phyloP scores from a whole-genome alignment of 2,329 filamentous ascomycete genomes.

The Falciphora oryzae region DNA sequence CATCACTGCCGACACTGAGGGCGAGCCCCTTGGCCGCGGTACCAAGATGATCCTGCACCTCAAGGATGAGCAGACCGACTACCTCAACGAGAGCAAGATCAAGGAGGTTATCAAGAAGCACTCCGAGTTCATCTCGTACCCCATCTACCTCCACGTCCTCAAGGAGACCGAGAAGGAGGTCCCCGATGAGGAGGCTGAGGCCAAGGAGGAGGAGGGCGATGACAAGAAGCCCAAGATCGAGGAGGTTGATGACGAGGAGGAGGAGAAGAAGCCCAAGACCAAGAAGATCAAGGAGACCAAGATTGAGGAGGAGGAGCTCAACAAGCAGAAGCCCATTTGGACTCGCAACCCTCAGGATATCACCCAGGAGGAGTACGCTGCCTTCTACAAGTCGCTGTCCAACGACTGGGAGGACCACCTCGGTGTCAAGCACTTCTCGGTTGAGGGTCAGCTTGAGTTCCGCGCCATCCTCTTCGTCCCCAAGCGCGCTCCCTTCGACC shows the following conservation, averaged over 20 bases:
- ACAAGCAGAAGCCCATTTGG: conserved; percentile 99
- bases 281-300: conserved; percentile 99
- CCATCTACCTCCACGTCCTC: conserved; percentile 98
- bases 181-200: conserved; percentile 88
- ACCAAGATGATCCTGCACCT: conserved; percentile 98
- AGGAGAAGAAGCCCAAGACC: conserved; percentile 93
- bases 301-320: conserved; percentile 98
- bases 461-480: conserved; percentile 98
- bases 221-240: conserved; percentile 96
- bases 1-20: conserved; percentile 83
- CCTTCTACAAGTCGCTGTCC: conserved; percentile 99
- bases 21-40: conserved; percentile 85
- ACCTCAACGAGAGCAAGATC: conserved; percentile 97
- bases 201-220: conserved; percentile 66
- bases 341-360: conserved; percentile 97
- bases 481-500: conserved; percentile 98
- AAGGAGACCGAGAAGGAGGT: conserved; percentile 99
- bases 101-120: conserved; percentile 99
- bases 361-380: conserved; percentile 89
- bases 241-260: conserved; percentile 80
- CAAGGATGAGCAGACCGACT: conserved; percentile 98
- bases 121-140: conserved; percentile 99
- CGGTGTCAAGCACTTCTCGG: conserved; percentile 99
- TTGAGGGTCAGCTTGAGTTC: conserved; percentile 99
- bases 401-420: conserved; percentile 99